phyloP scores from a whole-genome alignment of 1,139 yeast species.

The Diutina siamensis region DNA sequence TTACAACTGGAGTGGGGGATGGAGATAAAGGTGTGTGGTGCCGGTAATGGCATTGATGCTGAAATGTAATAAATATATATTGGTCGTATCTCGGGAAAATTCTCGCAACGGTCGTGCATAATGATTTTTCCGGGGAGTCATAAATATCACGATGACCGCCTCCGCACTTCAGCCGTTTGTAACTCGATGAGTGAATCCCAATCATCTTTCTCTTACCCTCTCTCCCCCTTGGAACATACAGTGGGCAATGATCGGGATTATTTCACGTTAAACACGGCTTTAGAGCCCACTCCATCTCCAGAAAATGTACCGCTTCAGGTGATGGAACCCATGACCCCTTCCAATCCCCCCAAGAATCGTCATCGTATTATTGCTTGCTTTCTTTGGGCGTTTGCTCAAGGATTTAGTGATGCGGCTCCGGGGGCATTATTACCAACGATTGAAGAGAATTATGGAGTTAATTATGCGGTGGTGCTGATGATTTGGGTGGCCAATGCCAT shows the following conservation, averaged over 20 bases:
- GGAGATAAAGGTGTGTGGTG: slow-evolving; percentile 68
- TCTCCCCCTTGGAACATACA: background rate
- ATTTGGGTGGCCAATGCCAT: slow-evolving; percentile 33
- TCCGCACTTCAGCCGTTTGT: too few relatives aligned
- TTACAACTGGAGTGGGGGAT: slow-evolving; percentile 94
- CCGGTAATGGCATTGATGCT: slow-evolving; percentile 19
- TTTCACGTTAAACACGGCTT: background rate
- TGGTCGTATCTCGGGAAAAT: too few relatives aligned
- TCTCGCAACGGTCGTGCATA: too few relatives aligned
- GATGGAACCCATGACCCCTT: slow-evolving; percentile 8
- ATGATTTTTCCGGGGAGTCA: too few relatives aligned
- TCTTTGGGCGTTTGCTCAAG: slow-evolving; percentile 25
- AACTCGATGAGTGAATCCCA: too few relatives aligned
- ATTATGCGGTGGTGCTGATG: slow-evolving; percentile 31
- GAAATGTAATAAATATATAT: too few relatives aligned
- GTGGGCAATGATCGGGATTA: background rate
- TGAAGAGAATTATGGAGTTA: slow-evolving; percentile 24
- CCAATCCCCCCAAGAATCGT: slow-evolving; percentile 28
- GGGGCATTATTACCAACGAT: slow-evolving; percentile 33
- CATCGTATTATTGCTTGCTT: slow-evolving; percentile 31
- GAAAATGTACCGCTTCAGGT: background rate
- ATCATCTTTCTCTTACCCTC: too few relatives aligned
- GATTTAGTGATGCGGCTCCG: slow-evolving; percentile 28
- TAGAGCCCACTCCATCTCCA: background rate
- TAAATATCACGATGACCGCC: too few relatives aligned